Evolutionary conservation across 1,139 yeast genomes (phyloP).

Genomic region (Casaregolazyma lundiana): DNA sequence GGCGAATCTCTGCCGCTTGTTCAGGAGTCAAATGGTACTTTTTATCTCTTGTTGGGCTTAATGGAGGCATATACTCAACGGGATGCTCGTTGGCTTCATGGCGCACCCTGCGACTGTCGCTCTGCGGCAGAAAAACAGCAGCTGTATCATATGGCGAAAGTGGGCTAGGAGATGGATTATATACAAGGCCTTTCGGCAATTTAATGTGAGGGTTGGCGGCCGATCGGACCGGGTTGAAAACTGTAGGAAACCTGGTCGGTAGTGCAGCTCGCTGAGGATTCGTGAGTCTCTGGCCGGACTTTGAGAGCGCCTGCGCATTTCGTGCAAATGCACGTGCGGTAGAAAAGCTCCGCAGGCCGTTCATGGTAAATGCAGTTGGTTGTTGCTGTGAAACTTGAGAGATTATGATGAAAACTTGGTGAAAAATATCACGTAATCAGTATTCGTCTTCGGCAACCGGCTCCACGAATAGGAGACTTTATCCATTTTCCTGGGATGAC

Average conservation of each 20-base stretch:
- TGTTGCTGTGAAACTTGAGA: too few species aligned
- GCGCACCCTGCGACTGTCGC: conserved; percentile 51
- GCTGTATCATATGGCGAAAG: conserved; percentile 66
- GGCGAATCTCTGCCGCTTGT: conserved; percentile 57
- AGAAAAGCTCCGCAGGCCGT: not conserved
- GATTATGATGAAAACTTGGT: too few species aligned
- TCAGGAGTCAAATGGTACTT: conserved; percentile 57
- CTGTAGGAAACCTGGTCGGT: conserved; percentile 35
- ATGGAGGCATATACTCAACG: conserved; percentile 33
- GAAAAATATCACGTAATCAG: too few species aligned
- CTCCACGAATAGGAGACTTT: too few species aligned
- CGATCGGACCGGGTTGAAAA: conserved; percentile 39
- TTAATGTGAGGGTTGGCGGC: conserved; percentile 37
- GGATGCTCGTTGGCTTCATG: conserved; percentile 25
- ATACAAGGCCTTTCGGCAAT: conserved; percentile 37
- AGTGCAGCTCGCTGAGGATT: conserved; percentile 13
- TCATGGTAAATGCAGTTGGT: too few species aligned
- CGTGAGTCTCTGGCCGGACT: conserved; percentile 12
- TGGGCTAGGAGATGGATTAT: conserved; percentile 41
- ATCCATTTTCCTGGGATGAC: too few species aligned
- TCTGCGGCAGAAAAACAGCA: conserved; percentile 60
- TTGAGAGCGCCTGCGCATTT: conserved; percentile 9
- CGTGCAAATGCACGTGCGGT: not conserved
- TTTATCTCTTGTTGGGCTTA: conserved; percentile 40
- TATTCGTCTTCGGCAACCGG: too few species aligned